Evolutionary conservation across 2,329 filamentous ascomycete species (phyloP), one percentile per base, ranked within the genome.

Genomic region (Pestalotiopsis sp.): DNA sequence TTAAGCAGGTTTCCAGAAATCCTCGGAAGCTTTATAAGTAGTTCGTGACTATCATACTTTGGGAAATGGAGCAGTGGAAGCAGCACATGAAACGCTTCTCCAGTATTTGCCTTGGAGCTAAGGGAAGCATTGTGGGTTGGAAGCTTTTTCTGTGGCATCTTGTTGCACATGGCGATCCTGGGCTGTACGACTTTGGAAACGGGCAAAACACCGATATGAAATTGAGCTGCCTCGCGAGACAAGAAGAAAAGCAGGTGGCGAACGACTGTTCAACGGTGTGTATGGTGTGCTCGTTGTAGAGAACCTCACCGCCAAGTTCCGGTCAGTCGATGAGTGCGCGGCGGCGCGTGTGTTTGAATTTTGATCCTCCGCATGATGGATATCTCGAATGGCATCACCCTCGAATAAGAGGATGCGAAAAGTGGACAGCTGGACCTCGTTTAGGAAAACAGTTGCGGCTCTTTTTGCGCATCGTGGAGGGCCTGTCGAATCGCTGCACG

Each of bases 381-480:
- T 62, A 40, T 40, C 9, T 40, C 59, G 31, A 62, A 31, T 62
- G 31, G 59, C 31, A 62, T 62, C 57, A 31, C 27, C 20, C 7
- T 52, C 57, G 57, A 59, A 59, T 13, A 59, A 23, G 57, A 38
- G 31, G 9, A 17, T n/a, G 59, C 14, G 31, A 40, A 40, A 62
- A 36, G 59, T 20, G 36, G 59, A 40, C 27, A 61, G 27, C 14
- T n/a, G 59, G n/a, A 5, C 17, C n/a, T 20, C 17, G 59, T 36
- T 62, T 64, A 64, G 49, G 63, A 58, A 57, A 57, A 56, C 31
- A 36, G 31, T 66, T 66, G 63, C 63, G 63, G 63, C 63, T 66
- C 63, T 66, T 56, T 57, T 40, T 12, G 31, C 20, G 52, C 45
- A 38, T 57, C 63, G 41, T 56, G 41, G 41, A 56, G n/a, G 36